Evolutionary conservation across 2,329 filamentous ascomycete genomes (phyloP).

Genomic region (Calonectria crousiana): DNA sequence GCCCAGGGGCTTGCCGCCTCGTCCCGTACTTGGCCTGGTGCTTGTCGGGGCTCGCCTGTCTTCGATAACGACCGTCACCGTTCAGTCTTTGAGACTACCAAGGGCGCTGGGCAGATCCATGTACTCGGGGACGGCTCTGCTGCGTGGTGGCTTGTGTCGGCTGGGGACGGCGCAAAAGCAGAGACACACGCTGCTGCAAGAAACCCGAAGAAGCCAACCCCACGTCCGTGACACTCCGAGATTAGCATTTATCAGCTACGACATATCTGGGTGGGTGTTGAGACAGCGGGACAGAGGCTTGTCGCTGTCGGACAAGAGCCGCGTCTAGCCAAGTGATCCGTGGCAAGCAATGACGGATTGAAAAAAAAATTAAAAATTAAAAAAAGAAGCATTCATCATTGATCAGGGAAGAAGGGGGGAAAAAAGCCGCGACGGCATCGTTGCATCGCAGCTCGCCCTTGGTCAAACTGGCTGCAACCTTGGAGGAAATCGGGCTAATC

Average conservation of each 20-base stretch:
- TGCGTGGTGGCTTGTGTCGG: slow-evolving; percentile 31
- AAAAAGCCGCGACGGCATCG: slow-evolving; percentile 17
- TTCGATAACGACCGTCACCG: slow-evolving; percentile 22
- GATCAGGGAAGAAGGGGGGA: background rate
- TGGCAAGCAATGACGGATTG: slow-evolving; percentile 35
- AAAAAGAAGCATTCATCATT: background rate
- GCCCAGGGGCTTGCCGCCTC: slow-evolving; percentile 26
- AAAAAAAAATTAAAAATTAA: no score
- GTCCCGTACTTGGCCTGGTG: slow-evolving; percentile 17
- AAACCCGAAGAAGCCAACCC: background rate
- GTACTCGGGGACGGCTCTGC: background rate
- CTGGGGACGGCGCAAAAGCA: slow-evolving; percentile 34
- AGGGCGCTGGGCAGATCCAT: slow-evolving; percentile 16
- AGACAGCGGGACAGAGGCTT: slow-evolving; percentile 20
- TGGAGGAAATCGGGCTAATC: slow-evolving; percentile 7
- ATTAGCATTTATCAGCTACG: background rate
- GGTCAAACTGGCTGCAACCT: slow-evolving; percentile 13
- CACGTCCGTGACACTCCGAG: slow-evolving; percentile 1
- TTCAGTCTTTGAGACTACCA: slow-evolving; percentile 30
- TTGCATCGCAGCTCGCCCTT: slow-evolving; percentile 37
- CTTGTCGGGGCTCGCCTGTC: slow-evolving; percentile 24
- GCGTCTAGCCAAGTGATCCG: slow-evolving; percentile 21
- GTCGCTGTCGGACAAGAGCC: slow-evolving; percentile 34
- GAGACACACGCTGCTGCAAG: background rate
- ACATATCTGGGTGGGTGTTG: slow-evolving; percentile 6